Evolutionary conservation across 2,329 filamentous ascomycete species (phyloP), one percentile per base, ranked within the genome.

Genomic region (Fusarium nurragi): DNA sequence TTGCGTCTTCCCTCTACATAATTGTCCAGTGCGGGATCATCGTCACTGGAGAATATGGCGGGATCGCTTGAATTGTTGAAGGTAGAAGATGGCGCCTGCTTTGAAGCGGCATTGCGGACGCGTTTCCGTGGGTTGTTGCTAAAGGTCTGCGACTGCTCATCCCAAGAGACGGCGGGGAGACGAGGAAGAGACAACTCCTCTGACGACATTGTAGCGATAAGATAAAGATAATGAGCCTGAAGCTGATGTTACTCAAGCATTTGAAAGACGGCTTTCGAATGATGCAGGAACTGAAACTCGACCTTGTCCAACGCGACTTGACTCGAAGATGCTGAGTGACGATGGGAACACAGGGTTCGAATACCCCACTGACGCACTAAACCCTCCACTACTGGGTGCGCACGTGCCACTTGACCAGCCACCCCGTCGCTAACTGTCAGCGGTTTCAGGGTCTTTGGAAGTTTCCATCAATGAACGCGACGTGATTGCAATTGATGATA

Each of bases 61-160:
- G 89, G 88, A 70, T 92, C 90, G 71, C 90, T 91, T 19, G 88
- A 91, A 72, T 88, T 87, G 72, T 88, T 87, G 72, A 84, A 78
- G 34, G 79, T 71, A 3, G 71, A 60, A 6, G 74, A 64, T 34
- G 73, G 67, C 52, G 73, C 71, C 56, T 73, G 69, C 22, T 70
- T 71, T 25, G 69, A 58, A 19, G 55, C 67, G 18, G 73, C 66
- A 28, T 71, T 68, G 38, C 77, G 74, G 50, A 72, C 73, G 67
- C 79, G 79, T 71, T 81, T 81, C 56, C 75, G 73, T 7, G 76
- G 73, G 50, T 77, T 76, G 30, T 77, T 77, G 67, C 72, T 76
- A 57, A 81, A 77, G 67, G 69, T 76, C 58, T 79, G 76, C 2
- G 76, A 76, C 36, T 75, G 67, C 59, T 76, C 74, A 57, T 80